phyloP scores from a whole-genome alignment of 176 grass and related monocot genomes.

The Bothriochloa decipiens region DNA sequence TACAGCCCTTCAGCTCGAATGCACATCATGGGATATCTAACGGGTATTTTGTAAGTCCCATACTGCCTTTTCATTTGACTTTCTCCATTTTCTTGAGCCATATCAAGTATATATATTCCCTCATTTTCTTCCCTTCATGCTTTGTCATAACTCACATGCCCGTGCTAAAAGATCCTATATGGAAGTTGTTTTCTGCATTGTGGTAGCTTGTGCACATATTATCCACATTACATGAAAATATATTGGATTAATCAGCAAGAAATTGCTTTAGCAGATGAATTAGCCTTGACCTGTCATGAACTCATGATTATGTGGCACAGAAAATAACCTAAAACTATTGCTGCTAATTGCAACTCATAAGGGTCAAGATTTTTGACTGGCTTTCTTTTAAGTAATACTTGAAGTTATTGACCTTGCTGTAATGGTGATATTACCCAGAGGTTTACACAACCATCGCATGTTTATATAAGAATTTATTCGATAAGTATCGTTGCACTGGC shows the following conservation, averaged over 20 bases:
- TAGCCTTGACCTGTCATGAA: slow-evolving; percentile 12
- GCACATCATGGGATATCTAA: slow-evolving; percentile 86
- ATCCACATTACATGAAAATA: slow-evolving; percentile 29
- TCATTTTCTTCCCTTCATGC: neutral
- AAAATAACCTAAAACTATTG: neutral
- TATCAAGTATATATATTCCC: slow-evolving; percentile 16
- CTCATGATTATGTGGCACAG: neutral
- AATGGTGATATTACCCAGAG: slow-evolving; percentile 4
- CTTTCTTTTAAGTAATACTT: slow-evolving; percentile 15
- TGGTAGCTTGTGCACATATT: neutral
- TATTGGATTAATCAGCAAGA: neutral
- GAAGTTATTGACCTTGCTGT: slow-evolving; percentile 15
- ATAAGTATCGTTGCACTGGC: neutral
- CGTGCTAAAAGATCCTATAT: slow-evolving; percentile 28
- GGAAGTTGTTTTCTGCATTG: slow-evolving; percentile 5
- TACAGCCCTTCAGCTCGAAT: slow-evolving; percentile 87
- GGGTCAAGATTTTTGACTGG: neutral
- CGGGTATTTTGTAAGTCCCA: slow-evolving; percentile 82
- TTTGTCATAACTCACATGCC: slow-evolving; percentile 3
- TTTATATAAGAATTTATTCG: slow-evolving; percentile 10
- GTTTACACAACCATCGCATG: neutral
- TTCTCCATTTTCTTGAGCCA: slow-evolving; percentile 29
- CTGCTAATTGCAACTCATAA: neutral
- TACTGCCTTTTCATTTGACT: neutral
- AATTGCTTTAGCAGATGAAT: slow-evolving; percentile 13